A percentile compares a stretch with the other conserved stretches of the same genome.
phyloP scores from a whole-genome alignment of 257 asterid genomes.

The Lantana camara region DNA sequence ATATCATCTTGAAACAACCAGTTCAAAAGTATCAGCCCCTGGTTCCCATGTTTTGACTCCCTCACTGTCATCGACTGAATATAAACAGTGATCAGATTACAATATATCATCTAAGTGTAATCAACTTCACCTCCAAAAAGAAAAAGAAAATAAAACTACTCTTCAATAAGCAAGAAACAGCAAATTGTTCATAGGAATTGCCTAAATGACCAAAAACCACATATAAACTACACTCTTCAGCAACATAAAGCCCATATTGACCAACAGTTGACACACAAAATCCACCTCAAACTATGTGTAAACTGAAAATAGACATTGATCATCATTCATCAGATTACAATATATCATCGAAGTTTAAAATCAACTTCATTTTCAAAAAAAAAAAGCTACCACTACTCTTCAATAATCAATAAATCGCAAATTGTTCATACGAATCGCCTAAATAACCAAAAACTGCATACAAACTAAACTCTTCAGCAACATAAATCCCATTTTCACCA shows the following conservation, averaged over 20 bases:
- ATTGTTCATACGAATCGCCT: neutral
- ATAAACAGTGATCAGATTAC: neutral
- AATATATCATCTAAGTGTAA: neutral
- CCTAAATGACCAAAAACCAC: neutral
- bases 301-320: conserved; percentile 40
- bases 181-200: neutral
- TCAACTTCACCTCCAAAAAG: conserved; percentile 4
- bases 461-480: too few relatives aligned
- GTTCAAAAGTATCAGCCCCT: conserved; percentile 67
- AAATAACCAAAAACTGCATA: neutral
- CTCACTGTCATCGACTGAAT: conserved; percentile 53
- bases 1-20: conserved; percentile 84
- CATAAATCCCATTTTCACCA: neutral
- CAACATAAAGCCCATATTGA: neutral
- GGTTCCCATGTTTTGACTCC: conserved; percentile 55
- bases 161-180: conserved; percentile 9
- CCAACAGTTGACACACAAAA: conserved; percentile 5
- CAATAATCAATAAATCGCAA: conserved; percentile 6
- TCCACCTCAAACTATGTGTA: neutral
- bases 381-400: neutral
- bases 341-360: neutral
- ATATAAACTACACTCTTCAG: neutral
- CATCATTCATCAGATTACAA: neutral
- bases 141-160: neutral
- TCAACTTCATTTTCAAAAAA: conserved; percentile 3